These are phyloP conservation scores for Pseudogymnoascus sp. DNA, from an alignment of 2,329 filamentous ascomycete genomes.

Conservation along the genomic window DNA sequence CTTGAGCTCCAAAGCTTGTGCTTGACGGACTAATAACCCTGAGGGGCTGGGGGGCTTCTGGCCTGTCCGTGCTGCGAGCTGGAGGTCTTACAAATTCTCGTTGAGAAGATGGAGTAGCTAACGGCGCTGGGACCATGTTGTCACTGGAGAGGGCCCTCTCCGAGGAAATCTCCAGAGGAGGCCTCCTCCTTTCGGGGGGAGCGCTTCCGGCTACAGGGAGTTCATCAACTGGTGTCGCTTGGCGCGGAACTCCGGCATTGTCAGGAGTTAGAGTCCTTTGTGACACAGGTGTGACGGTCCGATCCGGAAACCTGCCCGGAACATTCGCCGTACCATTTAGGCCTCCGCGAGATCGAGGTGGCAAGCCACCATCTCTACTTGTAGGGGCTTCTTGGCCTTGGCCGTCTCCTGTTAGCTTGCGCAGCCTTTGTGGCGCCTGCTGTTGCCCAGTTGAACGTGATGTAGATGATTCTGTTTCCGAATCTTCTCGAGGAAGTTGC, in stretches of 20 bases:
- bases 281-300: constrained; percentile 24
- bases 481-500: constrained; percentile 21
- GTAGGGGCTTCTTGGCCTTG: constrained; percentile 28
- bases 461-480: constrained; percentile 21
- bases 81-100: constrained; percentile 28
- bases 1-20: neutral
- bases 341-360: constrained; percentile 25
- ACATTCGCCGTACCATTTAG: constrained; percentile 22
- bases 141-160: constrained; percentile 25
- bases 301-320: constrained; percentile 25
- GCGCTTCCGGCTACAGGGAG: constrained; percentile 22
- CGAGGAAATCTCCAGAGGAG: constrained; percentile 25
- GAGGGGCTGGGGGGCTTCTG: constrained; percentile 8
- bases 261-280: constrained; percentile 24
- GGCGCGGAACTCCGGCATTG: constrained; percentile 10
- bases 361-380: constrained; percentile 24
- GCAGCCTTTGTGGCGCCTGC: constrained; percentile 18
- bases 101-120: constrained; percentile 28
- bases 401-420: constrained; percentile 22
- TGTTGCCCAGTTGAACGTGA: constrained; percentile 13
- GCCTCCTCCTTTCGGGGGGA: constrained; percentile 27
- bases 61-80: constrained; percentile 26
- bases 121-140: constrained; percentile 29
- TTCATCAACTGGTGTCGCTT: constrained; percentile 20
- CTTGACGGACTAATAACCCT: constrained; percentile 3